Conservation (phyloP, 192 early-diverging fungal genomes). For the Gryganskiella cystojenkinii region DNA sequence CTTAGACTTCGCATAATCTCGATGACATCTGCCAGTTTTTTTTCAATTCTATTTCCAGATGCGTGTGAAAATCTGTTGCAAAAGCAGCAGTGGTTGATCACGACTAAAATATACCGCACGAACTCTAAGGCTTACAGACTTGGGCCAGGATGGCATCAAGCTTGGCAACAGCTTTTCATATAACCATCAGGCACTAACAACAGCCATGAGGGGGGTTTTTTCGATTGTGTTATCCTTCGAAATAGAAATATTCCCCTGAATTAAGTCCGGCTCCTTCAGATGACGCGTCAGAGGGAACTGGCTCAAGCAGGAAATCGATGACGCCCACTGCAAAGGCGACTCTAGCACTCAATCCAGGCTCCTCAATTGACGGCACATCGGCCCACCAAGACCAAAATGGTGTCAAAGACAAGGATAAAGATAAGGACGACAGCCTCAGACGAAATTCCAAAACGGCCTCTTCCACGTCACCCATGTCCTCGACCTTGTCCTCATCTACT, state of each 20-base stretch:
- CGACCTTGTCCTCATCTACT: not conserved
- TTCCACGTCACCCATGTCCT: not conserved
- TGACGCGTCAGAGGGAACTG: not conserved
- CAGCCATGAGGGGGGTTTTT: no score
- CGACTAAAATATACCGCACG: no score
- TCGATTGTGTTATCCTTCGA: no score
- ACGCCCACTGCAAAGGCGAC: not conserved
- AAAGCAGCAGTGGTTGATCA: no score
- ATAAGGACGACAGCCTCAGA: not conserved
- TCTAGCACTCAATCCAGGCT: not conserved
- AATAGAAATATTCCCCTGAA: constrained; percentile 52
- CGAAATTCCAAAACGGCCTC: not conserved
- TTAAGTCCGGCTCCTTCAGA: constrained; percentile 36
- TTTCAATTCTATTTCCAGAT: no score
- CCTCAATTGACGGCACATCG: not conserved
- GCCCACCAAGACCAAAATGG: not conserved
- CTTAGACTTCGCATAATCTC: no score
- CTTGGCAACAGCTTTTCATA: no score
- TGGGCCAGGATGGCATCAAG: no score
- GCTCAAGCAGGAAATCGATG: not conserved
- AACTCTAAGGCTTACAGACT: no score
- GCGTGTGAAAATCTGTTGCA: no score
- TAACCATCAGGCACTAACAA: no score
- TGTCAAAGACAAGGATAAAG: not conserved
- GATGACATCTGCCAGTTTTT: no score